Evolutionary conservation across 108 stramenopile species (phyloP).

Genomic region (Nannochloropsis salina): DNA sequence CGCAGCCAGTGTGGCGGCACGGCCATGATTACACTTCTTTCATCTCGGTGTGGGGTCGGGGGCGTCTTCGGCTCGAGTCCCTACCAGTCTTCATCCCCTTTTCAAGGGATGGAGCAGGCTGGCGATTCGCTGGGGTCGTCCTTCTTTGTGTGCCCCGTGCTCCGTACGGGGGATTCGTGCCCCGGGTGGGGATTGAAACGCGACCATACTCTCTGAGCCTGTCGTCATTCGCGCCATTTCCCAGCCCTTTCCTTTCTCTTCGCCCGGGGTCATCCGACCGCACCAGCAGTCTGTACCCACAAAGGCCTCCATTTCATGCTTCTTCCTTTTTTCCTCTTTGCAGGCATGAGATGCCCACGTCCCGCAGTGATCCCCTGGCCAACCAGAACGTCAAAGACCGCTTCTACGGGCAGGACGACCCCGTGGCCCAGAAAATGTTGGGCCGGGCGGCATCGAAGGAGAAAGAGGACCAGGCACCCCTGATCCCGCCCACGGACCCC

Average conservation of each 20-base stretch:
- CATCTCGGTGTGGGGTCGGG: background rate
- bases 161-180: background rate
- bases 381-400: constrained; percentile 90
- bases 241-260: background rate
- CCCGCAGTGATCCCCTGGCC: constrained; percentile 77
- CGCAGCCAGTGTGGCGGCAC: no score
- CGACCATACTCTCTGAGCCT: constrained; percentile 19
- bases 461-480: constrained; percentile 30
- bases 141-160: constrained; percentile 4
- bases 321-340: background rate
- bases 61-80: background rate
- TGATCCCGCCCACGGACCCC: constrained; percentile 59
- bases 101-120: background rate
- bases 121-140: constrained; percentile 3
- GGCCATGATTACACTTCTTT: constrained; percentile 20
- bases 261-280: background rate
- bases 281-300: background rate
- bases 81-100: background rate
- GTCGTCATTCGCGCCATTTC: background rate
- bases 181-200: background rate
- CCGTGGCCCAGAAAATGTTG: constrained; percentile 76
- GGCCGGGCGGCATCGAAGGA: constrained; percentile 6
- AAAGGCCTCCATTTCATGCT: background rate
- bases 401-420: constrained; percentile 86
- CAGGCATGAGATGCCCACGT: constrained; percentile 91